Conservation (phyloP, 1,284 basidiomycete genomes). For the Pholiota adiposa region DNA sequence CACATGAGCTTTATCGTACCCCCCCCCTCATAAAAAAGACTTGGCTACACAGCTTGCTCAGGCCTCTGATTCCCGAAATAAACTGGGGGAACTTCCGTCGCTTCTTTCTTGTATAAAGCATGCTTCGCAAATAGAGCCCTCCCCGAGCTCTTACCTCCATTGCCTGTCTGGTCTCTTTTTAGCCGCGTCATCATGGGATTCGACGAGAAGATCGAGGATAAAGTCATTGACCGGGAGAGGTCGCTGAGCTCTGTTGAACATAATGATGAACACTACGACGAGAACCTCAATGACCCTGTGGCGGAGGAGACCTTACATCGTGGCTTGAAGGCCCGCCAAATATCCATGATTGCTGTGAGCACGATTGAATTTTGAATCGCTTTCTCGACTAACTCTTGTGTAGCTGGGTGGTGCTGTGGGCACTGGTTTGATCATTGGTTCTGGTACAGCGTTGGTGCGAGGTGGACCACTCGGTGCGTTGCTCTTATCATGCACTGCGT, state of each 20-base stretch:
- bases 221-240: constrained; percentile 20
- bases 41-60: neutral
- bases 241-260: constrained; percentile 25
- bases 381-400: neutral
- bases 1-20: neutral
- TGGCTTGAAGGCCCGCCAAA: constrained; percentile 67
- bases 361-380: neutral
- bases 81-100: neutral
- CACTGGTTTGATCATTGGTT: constrained; percentile 80
- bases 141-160: neutral
- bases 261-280: constrained; percentile 25
- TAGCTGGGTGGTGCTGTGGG: constrained; percentile 66
- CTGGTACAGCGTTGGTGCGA: constrained; percentile 55
- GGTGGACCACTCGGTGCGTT: constrained; percentile 54
- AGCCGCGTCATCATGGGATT: constrained; percentile 27
- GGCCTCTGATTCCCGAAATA: neutral
- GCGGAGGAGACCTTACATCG: constrained; percentile 55
- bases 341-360: constrained; percentile 72
- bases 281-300: constrained; percentile 46
- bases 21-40: neutral
- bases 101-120: constrained; percentile 10
- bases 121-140: constrained; percentile 2
- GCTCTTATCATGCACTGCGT: neutral
- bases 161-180: neutral
- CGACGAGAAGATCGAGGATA: constrained; percentile 32